Base-by-base conservation (phyloP, 352 stramenopile genomes). In the Phytopythium kandeliae region DNA sequence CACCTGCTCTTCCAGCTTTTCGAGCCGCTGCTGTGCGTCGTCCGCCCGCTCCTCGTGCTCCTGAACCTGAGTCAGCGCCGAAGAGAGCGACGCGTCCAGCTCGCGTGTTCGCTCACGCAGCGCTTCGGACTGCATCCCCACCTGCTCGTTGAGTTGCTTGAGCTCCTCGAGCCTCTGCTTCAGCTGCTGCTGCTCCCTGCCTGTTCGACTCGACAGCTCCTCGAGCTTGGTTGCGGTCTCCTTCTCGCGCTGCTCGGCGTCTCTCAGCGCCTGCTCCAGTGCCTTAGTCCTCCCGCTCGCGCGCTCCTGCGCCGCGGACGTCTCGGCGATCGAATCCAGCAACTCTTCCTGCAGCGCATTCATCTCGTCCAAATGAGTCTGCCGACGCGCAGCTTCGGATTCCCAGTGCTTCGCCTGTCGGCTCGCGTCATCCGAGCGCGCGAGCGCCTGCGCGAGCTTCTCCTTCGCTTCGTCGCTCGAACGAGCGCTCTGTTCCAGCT, bases 291-390 rank as follows among this genome's bases (percentile, higher is more conserved):
- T 59, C 24, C 51, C 54, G 2, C 54, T 49, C 3, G 60, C 54
- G 33, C 68, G 58, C 36, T 78, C 72, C 4, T 55, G 44, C 11
- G 60, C 62, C 1, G 35, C 31, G 19, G 74, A 57, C 41, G 81
- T 68, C 31, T 75, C 67, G 21, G 87, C 74, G 12, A 90, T 67
- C 0, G 71, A 80, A 8, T 62, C 40, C 5, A 92, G 66, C 2
- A 92, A 17, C 26, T 85, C 77, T 33, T 92, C 81, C 44, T 92
- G 81, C 1, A 92, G 59, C 0, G 57, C 51, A 34, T 86, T 84
- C 13, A 89, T 55, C 44, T 89, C 81, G 7, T 86, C 63, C 2
- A 89, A 54, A 49, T 82, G 71, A 2, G 45, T 33, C 24, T 71
- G 57, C 6, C 63, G 63, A 11, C 58, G 61, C 11, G 51, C 13